These are phyloP conservation scores for Cladorrhinum samala DNA, from an alignment of 495 filamentous ascomycete species.

Conservation along the genomic window DNA sequence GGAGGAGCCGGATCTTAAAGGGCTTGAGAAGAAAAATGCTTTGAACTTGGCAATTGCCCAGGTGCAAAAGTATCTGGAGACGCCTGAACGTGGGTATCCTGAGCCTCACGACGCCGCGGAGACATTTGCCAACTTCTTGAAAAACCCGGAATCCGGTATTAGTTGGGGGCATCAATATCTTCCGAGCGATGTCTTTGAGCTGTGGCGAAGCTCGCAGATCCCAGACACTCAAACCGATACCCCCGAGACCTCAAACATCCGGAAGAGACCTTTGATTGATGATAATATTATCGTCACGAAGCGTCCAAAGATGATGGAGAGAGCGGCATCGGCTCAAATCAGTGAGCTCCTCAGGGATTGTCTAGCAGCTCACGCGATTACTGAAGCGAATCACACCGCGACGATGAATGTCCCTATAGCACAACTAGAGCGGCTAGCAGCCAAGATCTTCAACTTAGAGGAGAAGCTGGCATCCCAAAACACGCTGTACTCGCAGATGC, in stretches of 20 bases:
- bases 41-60: constrained; percentile 30
- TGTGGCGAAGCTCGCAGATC: constrained; percentile 18
- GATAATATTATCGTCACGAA: constrained; percentile 6
- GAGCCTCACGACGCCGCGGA: constrained; percentile 31
- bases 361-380: constrained; percentile 6
- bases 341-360: constrained; percentile 23
- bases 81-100: constrained; percentile 17
- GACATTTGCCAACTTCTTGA: constrained; percentile 31
- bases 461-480: constrained; percentile 19
- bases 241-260: constrained; percentile 15
- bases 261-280: constrained; percentile 28
- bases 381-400: not conserved
- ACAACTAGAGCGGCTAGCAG: constrained; percentile 32
- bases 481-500: constrained; percentile 18
- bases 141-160: constrained; percentile 24
- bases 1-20: constrained; percentile 17
- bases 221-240: not conserved
- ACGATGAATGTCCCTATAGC: constrained; percentile 29
- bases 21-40: constrained; percentile 35
- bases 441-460: constrained; percentile 29
- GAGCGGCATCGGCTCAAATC: constrained; percentile 11
- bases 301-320: constrained; percentile 13
- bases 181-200: constrained; percentile 32
- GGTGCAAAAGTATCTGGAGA: constrained; percentile 27
- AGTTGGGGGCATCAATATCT: constrained; percentile 31